Evolutionary conservation across 78 protist genomes (phyloP).

Genomic region (Dictyostelium firmibasis): DNA sequence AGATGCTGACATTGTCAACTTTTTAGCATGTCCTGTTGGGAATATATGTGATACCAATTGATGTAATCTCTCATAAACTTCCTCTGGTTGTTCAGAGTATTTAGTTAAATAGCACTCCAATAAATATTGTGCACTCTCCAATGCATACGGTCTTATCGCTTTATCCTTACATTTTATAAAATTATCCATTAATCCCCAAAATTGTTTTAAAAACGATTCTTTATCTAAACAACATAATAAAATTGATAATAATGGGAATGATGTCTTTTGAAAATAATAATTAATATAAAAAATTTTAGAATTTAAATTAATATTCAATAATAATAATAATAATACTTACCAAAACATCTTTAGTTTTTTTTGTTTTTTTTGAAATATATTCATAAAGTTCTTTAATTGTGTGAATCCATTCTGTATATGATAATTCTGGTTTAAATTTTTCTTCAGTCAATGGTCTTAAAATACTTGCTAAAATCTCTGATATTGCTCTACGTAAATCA

Average conservation of each 20-base stretch:
- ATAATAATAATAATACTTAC: slow-evolving; percentile 9
- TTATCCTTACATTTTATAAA: slow-evolving; percentile 66
- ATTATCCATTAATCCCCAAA: slow-evolving; percentile 63
- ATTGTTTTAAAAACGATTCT: slow-evolving; percentile 63
- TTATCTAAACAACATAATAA: slow-evolving; percentile 72
- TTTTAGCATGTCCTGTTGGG: slow-evolving; percentile 55
- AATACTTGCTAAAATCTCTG: slow-evolving; percentile 62
- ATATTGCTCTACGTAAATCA: slow-evolving; percentile 60
- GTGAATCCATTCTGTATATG: slow-evolving; percentile 50
- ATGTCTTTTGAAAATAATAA: slow-evolving; percentile 39
- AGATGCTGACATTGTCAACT: slow-evolving; percentile 28
- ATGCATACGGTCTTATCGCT: slow-evolving; percentile 53
- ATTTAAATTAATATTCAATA: not conserved
- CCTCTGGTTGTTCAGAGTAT: slow-evolving; percentile 71
- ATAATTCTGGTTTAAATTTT: slow-evolving; percentile 55
- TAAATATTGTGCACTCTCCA: slow-evolving; percentile 66
- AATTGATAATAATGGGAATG: slow-evolving; percentile 72
- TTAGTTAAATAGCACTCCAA: slow-evolving; percentile 72
- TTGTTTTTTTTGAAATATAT: slow-evolving; percentile 55
- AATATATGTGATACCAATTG: slow-evolving; percentile 59
- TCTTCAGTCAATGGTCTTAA: slow-evolving; percentile 71
- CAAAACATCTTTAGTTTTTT: slow-evolving; percentile 37
- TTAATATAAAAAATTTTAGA: not conserved
- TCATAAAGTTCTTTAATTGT: slow-evolving; percentile 57
- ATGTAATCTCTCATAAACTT: slow-evolving; percentile 62